Evolutionary conservation across 768 basidiomycete species (phyloP), one percentile per base, ranked within the genome.

Genomic region (Serendipita sp.): DNA sequence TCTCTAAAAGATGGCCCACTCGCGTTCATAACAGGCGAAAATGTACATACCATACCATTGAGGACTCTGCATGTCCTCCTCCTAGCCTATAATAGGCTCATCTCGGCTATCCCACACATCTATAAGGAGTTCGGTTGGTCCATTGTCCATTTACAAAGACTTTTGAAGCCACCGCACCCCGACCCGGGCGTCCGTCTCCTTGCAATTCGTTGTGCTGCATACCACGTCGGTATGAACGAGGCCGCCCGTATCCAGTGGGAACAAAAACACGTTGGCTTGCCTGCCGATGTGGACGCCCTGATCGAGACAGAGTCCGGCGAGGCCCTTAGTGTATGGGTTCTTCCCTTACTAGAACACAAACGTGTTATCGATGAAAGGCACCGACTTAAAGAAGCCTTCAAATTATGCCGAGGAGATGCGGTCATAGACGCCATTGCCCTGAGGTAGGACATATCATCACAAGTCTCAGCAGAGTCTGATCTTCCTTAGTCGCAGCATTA

Each of bases 241-340:
- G 80, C 76, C 0, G 86, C 88, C 66, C 81, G 88, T 34, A 80
- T 81, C 37, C 80, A 80, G 62, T 70, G 88, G 64, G 90, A 91
- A 72, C 74, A 73, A 23, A 72, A 79, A 44, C 72, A 82, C 3
- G 72, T 94, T 1, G 88, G 89, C 16, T 79, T 82, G 53, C 71
- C 76, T 2, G 80, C 78, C 53, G 76, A 75, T 8, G 77, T 78
- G 1, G 87, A 93, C 62, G 89, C 85, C 65, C 76, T 74, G 13
- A 72, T 91, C n/a, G 74, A 78, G 5, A 85, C 79, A 69, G 85
- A 81, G 0, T 68, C 73, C 34, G 75, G 79, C 62, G 60, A 77
- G 2, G 78, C 82, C 60, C 83, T 83, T 31, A 90, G 95, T 73
- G 89, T 86, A 10, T 95, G 91, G 92, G 75, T 94, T 31, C 71